Conservation (phyloP, 78 protist species). For the Isochrysis galbana region DNA sequence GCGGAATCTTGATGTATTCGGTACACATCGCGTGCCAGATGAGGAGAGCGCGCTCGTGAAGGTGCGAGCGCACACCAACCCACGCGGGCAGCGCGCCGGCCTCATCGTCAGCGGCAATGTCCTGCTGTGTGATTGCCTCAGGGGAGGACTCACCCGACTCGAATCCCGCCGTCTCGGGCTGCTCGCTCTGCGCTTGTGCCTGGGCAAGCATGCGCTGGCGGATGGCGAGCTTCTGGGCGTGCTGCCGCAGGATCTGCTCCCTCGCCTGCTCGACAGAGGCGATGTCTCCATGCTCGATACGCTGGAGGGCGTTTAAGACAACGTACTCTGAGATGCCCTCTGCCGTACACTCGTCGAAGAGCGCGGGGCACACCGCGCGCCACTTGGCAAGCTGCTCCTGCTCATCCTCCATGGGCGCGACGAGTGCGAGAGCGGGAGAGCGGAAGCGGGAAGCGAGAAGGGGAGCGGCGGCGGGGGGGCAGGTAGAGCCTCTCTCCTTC, state of each 20-base stretch:
- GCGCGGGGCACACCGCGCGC: not conserved
- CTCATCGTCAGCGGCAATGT: not conserved
- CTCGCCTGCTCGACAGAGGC: not conserved
- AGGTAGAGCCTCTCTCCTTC: too few relatives aligned
- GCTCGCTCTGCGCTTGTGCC: too few relatives aligned
- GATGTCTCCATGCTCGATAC: not conserved
- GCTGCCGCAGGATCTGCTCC: not conserved
- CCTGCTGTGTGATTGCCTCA: too few relatives aligned
- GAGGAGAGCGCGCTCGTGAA: not conserved
- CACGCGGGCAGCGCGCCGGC: not conserved
- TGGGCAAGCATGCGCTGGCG: not conserved
- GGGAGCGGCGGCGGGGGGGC: too few relatives aligned
- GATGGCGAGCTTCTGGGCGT: not conserved
- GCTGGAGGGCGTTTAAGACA: not conserved
- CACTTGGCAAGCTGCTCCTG: not conserved
- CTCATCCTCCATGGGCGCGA: not conserved
- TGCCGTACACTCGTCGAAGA: not conserved
- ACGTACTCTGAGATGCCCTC: not conserved
- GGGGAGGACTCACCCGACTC: too few relatives aligned
- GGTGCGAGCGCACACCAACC: not conserved
- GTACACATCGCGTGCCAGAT: not conserved
- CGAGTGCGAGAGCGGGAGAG: too few relatives aligned
- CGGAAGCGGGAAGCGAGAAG: too few relatives aligned
- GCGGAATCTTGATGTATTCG: too few relatives aligned
- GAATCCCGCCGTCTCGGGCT: too few relatives aligned